Base-by-base conservation (phyloP, 73 alveolate genomes). In the Paramecium primaurelia region DNA sequence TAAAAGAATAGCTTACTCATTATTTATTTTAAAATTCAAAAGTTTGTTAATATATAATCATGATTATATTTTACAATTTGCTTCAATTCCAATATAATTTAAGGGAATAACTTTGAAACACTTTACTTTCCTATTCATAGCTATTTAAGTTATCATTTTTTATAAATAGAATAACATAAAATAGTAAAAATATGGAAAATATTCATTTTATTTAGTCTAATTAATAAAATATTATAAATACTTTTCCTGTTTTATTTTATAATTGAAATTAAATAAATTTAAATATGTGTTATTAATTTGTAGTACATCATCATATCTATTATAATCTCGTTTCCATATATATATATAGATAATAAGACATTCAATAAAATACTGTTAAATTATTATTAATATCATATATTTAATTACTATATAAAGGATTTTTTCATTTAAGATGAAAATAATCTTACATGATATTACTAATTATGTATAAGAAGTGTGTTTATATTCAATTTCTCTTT, bases 1-100 rank as follows among this genome's bases (percentile, higher is more conserved):
- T 73, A 37, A 73, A 73, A 73, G 64, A 73, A 73, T 25, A 73
- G 59, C 47, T 73, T 73, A 18, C 87, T 73, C 87, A 73, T 73
- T 34, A 37, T 32, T 32, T 22, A 73, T 38, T 73, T 73, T 37
- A 73, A 18, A 36, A 73, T 64, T 64, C 84, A 64, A 64, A 64
- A 64, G 49, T 28, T 11, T 32, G 45, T 64, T 64, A 64, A 64
- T 64, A 64, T 64, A 64, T 32, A 64, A 28, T 64, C 47, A 64
- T 64, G 45, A 64, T 8, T 64, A 64, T 64, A 12, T 11, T 26
- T 64, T 64, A 64, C 47, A 12, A 64, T 14, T 20, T 64, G 47
- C 7, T n/a, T 32, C 51, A 64, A 26, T 25, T 64, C 20, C 84
- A 5, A 64, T 28, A 9, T 64, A 20, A 64, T 6, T 32, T 32